Evolutionary conservation across 1,284 basidiomycete genomes (phyloP).

Genomic region (Erythrobasidium hasegawianum): DNA sequence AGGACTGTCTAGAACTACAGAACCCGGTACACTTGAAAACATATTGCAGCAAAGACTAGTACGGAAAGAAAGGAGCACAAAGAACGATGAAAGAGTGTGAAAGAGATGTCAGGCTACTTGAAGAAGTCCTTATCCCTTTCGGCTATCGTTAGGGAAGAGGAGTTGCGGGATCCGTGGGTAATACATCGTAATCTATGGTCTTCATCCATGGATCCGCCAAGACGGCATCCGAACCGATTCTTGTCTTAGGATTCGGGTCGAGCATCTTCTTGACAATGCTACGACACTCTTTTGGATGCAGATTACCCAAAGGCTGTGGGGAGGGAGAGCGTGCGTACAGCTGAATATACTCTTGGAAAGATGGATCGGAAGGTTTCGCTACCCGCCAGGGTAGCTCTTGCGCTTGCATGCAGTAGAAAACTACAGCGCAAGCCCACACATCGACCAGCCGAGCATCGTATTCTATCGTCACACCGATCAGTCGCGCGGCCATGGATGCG

Average conservation of each 20-base stretch:
- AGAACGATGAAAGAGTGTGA: no score
- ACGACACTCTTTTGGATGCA: constrained; percentile 80
- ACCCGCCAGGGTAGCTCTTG: constrained; percentile 96
- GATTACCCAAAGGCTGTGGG: constrained; percentile 65
- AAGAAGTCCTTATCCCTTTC: no score
- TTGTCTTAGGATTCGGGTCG: constrained; percentile 81
- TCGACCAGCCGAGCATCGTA: constrained; percentile 97
- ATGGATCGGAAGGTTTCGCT: constrained; percentile 75
- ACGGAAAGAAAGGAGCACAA: no score
- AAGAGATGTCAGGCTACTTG: no score
- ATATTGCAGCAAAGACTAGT: no score
- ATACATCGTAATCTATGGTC: constrained; percentile 9
- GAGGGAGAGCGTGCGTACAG: constrained; percentile 55
- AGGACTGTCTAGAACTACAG: no score
- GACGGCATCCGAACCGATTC: constrained; percentile 77
- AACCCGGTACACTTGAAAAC: no score
- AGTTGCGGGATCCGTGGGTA: not conserved
- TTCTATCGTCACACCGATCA: no score
- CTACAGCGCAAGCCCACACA: constrained; percentile 94
- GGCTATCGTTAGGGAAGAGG: not conserved
- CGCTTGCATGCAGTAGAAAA: constrained; percentile 95
- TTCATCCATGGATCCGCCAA: constrained; percentile 59
- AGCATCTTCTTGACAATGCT: constrained; percentile 88
- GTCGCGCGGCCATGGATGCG: no score
- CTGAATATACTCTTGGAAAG: constrained; percentile 77